Conservation (phyloP, 2,329 filamentous ascomycete genomes). For the Pseudogymnoascus sp. region DNA sequence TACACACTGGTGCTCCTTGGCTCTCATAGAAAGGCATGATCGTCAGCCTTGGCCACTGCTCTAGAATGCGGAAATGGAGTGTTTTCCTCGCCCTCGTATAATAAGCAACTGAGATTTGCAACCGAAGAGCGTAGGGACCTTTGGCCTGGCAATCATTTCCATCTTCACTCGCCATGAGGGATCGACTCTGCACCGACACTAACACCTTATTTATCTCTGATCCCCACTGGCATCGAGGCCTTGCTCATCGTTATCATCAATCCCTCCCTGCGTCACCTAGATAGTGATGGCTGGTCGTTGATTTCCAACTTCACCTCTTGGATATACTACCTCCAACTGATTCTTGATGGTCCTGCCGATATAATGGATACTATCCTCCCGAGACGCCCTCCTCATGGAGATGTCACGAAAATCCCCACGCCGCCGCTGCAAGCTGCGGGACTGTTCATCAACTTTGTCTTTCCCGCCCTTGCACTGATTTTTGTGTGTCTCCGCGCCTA, state of each 20-base stretch:
- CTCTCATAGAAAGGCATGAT: neutral
- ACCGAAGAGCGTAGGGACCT: neutral
- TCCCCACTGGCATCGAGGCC: neutral
- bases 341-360: neutral
- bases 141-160: neutral
- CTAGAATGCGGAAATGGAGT: neutral
- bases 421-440: slow-evolving; percentile 28
- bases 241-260: neutral
- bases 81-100: neutral
- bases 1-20: neutral
- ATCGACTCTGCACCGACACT: slow-evolving; percentile 3
- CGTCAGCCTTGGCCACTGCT: neutral
- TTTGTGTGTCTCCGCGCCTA: slow-evolving; percentile 22
- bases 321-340: neutral
- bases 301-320: neutral
- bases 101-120: slow-evolving; percentile 4
- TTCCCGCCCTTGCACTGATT: slow-evolving; percentile 27
- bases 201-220: slow-evolving; percentile 1
- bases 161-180: neutral
- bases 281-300: neutral
- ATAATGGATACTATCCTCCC: slow-evolving; percentile 3
- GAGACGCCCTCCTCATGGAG: neutral
- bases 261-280: neutral
- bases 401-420: slow-evolving; percentile 24
- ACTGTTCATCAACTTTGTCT: slow-evolving; percentile 29